Evolutionary conservation across 75 land plant genomes (phyloP).

Genomic region (Selaginella tamariscina): DNA sequence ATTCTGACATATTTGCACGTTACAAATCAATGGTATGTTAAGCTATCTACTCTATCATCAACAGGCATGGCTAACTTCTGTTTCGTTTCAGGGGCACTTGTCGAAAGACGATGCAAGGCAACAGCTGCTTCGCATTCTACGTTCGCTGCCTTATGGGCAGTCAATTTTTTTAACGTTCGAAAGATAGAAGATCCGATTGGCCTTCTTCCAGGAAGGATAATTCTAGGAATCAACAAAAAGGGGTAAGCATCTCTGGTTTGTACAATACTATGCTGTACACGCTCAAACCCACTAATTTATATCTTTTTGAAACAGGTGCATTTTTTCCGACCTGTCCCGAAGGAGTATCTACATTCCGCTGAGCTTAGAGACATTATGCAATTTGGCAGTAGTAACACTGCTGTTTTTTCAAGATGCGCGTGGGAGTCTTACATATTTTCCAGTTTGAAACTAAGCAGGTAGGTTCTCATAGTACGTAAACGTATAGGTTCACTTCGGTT

Average conservation of each 20-base stretch:
- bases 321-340: slow-evolving; percentile 97
- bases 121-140: slow-evolving; percentile 78
- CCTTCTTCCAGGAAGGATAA: slow-evolving; percentile 73
- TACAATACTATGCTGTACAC: no score
- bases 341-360: slow-evolving; percentile 95
- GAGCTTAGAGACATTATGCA: slow-evolving; percentile 98
- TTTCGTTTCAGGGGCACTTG: slow-evolving; percentile 46
- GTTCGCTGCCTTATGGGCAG: slow-evolving; percentile 83
- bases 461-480: background rate
- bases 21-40: slow-evolving; percentile 60
- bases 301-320: slow-evolving; percentile 50
- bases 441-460: slow-evolving; percentile 99
- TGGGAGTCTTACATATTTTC: slow-evolving; percentile 92
- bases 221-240: slow-evolving; percentile 84
- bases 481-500: background rate
- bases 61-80: background rate
- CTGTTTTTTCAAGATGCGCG: slow-evolving; percentile 99
- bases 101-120: slow-evolving; percentile 95
- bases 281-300: slow-evolving; percentile 10
- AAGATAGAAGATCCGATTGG: slow-evolving; percentile 99
- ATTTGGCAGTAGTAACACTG: slow-evolving; percentile 96
- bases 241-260: no score
- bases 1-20: slow-evolving; percentile 63
- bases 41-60: slow-evolving; percentile 11
- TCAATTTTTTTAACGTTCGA: slow-evolving; percentile 90